Percentiles rank a stretch among this genome's conserved stretches.
These are phyloP conservation scores for Daedaleopsis sinensis DNA, from an alignment of 768 basidiomycete genomes.

Conservation along the genomic window DNA sequence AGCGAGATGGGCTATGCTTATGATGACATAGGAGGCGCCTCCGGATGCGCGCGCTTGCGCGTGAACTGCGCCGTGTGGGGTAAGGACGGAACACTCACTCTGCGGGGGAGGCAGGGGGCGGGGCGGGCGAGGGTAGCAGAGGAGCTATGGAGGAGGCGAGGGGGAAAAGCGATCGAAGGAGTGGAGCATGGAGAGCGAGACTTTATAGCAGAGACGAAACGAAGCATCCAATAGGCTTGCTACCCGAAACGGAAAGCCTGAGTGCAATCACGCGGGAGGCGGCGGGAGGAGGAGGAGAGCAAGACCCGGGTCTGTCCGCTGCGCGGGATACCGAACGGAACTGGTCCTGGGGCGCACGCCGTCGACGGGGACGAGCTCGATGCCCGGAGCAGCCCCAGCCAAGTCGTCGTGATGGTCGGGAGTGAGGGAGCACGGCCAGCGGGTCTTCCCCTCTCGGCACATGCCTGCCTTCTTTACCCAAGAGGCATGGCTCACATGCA, in stretches of 20 bases:
- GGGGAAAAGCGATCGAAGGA: slow-evolving; percentile 9
- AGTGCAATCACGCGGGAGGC: slow-evolving; percentile 21
- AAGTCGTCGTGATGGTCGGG: slow-evolving; percentile 1
- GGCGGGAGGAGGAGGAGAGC: neutral
- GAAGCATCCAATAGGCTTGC: slow-evolving; percentile 16
- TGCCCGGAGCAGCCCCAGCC: neutral
- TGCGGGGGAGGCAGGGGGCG: neutral
- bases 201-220: slow-evolving; percentile 20
- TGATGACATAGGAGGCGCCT: neutral
- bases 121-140: neutral
- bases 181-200: slow-evolving; percentile 11
- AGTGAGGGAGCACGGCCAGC: neutral
- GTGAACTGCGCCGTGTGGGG: neutral
- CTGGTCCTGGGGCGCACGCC: slow-evolving; percentile 4
- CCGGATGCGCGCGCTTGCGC: neutral
- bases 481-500: slow-evolving; percentile 12
- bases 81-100: slow-evolving; percentile 9
- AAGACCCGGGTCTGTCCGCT: slow-evolving; percentile 19
- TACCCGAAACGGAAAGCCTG: slow-evolving; percentile 12
- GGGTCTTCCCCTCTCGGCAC: slow-evolving; percentile 3
- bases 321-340: slow-evolving; percentile 20
- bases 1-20: neutral
- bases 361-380: neutral
- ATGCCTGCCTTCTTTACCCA: slow-evolving; percentile 11
- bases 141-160: slow-evolving; percentile 10